phyloP scores from a whole-genome alignment of 176 grass and related monocot species.

The Bonia amplexicaulis region DNA sequence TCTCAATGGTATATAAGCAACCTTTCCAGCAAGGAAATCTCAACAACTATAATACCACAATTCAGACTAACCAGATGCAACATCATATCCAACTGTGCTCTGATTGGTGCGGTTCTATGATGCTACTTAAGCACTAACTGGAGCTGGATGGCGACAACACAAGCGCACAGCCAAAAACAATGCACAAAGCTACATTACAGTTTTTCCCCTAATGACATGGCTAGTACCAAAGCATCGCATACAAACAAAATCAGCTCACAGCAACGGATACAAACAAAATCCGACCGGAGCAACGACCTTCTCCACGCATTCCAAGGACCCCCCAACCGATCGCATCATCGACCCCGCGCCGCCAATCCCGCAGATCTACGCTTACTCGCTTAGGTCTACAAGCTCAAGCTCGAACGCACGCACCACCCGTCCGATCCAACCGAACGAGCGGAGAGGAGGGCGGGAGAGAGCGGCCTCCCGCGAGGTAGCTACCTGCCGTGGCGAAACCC shows the following conservation, averaged over 20 bases:
- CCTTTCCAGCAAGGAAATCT: background rate
- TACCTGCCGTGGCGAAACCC: conserved; percentile 35
- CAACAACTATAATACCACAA: background rate
- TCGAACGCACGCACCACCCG: background rate
- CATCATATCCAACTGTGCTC: background rate
- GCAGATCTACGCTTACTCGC: conserved; percentile 32
- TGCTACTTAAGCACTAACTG: background rate
- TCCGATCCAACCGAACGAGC: background rate
- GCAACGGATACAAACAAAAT: background rate
- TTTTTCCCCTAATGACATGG: background rate
- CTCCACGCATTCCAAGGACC: background rate
- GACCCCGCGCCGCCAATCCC: background rate
- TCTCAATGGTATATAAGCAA: background rate
- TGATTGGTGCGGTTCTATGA: background rate
- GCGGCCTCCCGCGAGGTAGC: background rate
- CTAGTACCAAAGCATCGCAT: background rate
- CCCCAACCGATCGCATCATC: background rate
- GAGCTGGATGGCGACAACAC: background rate
- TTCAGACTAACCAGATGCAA: background rate
- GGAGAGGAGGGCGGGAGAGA: background rate
- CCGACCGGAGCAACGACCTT: background rate
- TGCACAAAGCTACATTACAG: background rate
- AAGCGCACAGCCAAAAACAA: background rate
- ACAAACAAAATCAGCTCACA: background rate
- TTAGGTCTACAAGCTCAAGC: background rate